Evolutionary conservation across 441 rosid species (phyloP), one percentile per base, ranked within the genome.

Genomic region (Francoa sonchifolia): DNA sequence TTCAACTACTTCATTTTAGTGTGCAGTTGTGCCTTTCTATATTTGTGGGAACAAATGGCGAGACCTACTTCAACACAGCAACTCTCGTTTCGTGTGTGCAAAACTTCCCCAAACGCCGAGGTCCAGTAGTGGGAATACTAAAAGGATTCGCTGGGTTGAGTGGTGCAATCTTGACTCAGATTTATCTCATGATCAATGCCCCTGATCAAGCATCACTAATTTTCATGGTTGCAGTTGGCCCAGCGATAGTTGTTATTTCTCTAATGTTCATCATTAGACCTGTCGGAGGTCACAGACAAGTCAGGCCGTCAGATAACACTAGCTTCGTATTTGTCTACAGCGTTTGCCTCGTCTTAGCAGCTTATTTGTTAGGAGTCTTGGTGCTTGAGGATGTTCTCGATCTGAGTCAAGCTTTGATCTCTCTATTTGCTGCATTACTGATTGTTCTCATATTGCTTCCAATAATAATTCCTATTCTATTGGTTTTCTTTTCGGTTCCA

Each of bases 91-190:
- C 85, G 13, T 68, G 76, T 11, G 67, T 77, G n/a, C 81, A 68
- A 47, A 77, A 71, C 68, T 71, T 77, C 57, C 85, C 81, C 11
- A 71, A 59, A 54, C 66, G 61, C 48, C 56, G 81, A 19, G 78
- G 85, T 29, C 76, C 78, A 26, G 57, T 77, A 5, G 81, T 77
- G n/a, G 85, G 85, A 12, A 71, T 77, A 38, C 48, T 77, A 16
- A 73, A 77, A 54, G 81, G 85, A 11, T 77, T 73, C 50, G 71
- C 85, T 1, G 85, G 85, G 15, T 58, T 77, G 54, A 69, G 81
- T 17, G 78, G 85, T 18, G 85, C 79, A 30, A 71, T 77, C 55
- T 52, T 73, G 54, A 71, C 79, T 20, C 81, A 71, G 62, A 55
- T 73, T 17, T 68, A 77, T 31, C 29, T 46, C 27, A 71, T 73